Conservation (phyloP, 495 filamentous ascomycete species). For the Penicillium mononematosum region DNA sequence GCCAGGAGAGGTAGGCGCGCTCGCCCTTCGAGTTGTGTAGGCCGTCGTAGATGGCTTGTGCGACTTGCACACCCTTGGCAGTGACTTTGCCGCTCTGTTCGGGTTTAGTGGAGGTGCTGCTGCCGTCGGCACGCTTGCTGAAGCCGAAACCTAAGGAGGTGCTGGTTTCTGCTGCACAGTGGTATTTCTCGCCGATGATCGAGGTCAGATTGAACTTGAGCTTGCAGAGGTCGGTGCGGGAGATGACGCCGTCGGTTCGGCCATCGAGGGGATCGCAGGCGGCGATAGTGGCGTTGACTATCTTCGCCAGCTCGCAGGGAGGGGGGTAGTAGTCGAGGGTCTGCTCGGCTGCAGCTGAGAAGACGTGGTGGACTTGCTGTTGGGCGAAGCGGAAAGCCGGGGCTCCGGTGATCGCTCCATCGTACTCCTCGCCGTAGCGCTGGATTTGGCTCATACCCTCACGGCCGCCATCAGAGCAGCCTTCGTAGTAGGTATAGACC, state of each 20-base stretch:
- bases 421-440: conserved; percentile 49
- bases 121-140: conserved; percentile 36
- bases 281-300: conserved; percentile 50
- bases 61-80: conserved; percentile 30
- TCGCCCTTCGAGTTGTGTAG: conserved; percentile 33
- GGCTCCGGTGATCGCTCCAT: conserved; percentile 50
- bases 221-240: conserved; percentile 52
- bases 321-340: conserved; percentile 50
- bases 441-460: conserved; percentile 51
- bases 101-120: conserved; percentile 31
- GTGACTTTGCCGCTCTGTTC: conserved; percentile 34
- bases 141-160: conserved; percentile 39
- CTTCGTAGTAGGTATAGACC: conserved; percentile 41
- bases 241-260: conserved; percentile 51
- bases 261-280: conserved; percentile 55
- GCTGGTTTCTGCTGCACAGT: conserved; percentile 43
- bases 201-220: conserved; percentile 44
- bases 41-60: conserved; percentile 34
- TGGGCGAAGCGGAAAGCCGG: conserved; percentile 53
- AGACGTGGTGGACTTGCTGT: conserved; percentile 52
- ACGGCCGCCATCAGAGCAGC: conserved; percentile 40
- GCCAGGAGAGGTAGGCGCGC: conserved; percentile 37
- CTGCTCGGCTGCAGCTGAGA: conserved; percentile 43
- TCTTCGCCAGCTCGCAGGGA: conserved; percentile 51
- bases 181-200: conserved; percentile 49